Percentiles rank a stretch among this genome's conserved stretches.
Evolutionary conservation across 495 filamentous ascomycete species (phyloP).

Genomic region (Symbiotaphrina buchneri): DNA sequence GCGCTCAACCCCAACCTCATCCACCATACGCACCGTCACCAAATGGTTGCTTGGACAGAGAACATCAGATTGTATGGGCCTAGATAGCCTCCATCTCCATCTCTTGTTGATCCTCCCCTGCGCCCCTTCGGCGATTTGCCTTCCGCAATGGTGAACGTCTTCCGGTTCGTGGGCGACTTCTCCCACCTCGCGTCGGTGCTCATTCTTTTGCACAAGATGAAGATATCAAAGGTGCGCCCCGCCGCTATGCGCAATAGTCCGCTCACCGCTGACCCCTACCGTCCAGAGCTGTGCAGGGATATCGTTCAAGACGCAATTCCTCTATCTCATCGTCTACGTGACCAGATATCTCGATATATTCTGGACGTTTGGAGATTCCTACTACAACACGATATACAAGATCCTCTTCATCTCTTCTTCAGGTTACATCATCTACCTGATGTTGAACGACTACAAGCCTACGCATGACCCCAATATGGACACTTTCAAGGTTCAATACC

Average conservation of each 20-base stretch:
- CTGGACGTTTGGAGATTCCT: constrained; percentile 54
- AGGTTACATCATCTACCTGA: constrained; percentile 84
- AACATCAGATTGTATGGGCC: no score
- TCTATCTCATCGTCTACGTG: constrained; percentile 84
- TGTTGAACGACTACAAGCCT: constrained; percentile 88
- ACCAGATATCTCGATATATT: constrained; percentile 89
- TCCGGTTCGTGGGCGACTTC: constrained; percentile 71
- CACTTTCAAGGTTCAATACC: constrained; percentile 88
- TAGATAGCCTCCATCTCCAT: no score
- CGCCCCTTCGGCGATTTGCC: no score
- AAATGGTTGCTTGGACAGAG: no score
- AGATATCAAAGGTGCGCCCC: constrained; percentile 45
- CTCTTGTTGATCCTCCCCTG: no score
- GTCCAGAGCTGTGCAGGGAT: constrained; percentile 85
- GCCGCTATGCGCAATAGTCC: neutral
- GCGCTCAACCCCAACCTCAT: no score
- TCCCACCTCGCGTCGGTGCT: constrained; percentile 88
- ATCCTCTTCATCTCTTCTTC: constrained; percentile 81
- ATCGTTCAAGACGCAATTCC: constrained; percentile 90
- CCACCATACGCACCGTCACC: no score
- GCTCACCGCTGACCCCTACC: constrained; percentile 1
- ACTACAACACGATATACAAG: constrained; percentile 90
- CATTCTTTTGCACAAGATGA: constrained; percentile 92
- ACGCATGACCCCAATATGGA: constrained; percentile 90
- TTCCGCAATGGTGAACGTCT: constrained; percentile 60